Conservation (phyloP, 2,329 filamentous ascomycete genomes). For the Xylaria sp. region DNA sequence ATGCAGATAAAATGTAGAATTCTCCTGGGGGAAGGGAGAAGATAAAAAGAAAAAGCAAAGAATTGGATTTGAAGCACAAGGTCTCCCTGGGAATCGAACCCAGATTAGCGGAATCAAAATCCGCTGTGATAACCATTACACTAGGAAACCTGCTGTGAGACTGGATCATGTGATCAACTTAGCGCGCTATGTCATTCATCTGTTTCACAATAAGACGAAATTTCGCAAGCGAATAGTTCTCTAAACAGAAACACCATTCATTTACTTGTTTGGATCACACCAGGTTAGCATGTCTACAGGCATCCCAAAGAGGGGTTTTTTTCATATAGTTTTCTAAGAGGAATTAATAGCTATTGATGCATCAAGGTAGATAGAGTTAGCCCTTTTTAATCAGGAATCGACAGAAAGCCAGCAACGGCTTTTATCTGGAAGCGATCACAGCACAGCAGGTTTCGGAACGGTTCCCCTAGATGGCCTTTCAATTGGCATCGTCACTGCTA, state of each 20-base stretch:
- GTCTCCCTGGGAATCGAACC: conserved; percentile 42
- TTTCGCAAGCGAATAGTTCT: not conserved
- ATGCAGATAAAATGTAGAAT: no score
- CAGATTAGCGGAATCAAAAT: conserved; percentile 42
- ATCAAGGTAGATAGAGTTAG: not conserved
- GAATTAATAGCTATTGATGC: not conserved
- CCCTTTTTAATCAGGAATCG: not conserved
- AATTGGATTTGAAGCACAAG: not conserved
- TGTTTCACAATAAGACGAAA: not conserved
- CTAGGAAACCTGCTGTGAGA: conserved; percentile 31
- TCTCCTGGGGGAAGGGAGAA: no score
- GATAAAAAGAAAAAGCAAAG: no score
- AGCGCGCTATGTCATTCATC: not conserved
- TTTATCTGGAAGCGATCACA: not conserved
- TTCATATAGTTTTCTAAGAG: not conserved
- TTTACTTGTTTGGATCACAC: not conserved
- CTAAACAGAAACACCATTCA: no score
- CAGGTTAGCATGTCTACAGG: not conserved
- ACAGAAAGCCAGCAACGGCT: not conserved
- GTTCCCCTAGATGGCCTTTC: not conserved
- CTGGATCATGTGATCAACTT: conserved; percentile 18
- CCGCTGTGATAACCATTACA: conserved; percentile 43
- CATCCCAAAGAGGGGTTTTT: not conserved
- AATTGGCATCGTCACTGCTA: not conserved
- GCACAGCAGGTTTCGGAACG: not conserved